These are phyloP conservation scores for Aspergillus incahuasiensis DNA, from an alignment of 495 filamentous ascomycete species.

Conservation along the genomic window DNA sequence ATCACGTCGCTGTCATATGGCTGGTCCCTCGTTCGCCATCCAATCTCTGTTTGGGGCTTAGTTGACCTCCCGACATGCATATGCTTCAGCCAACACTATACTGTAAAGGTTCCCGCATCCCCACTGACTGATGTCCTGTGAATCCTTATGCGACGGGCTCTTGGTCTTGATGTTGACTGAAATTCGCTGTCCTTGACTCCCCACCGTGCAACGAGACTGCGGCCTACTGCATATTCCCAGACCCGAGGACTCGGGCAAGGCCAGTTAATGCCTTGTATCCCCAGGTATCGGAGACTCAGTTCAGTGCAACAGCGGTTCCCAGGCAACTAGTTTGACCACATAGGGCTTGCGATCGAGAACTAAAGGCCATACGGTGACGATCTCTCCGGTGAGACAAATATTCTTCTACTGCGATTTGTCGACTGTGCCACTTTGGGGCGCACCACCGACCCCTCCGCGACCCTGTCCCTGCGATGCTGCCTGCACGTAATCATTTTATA, in stretches of 20 bases:
- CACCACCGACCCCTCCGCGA: constrained; percentile 19
- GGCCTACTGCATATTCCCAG: neutral
- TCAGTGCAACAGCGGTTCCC: neutral
- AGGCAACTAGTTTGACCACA: neutral
- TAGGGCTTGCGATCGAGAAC: neutral
- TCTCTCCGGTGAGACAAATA: neutral
- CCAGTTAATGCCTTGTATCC: neutral
- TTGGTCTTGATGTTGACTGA: neutral
- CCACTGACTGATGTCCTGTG: neutral
- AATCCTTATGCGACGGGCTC: neutral
- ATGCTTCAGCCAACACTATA: neutral
- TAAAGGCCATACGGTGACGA: neutral
- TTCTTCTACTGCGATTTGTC: constrained; percentile 5
- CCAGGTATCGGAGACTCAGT: neutral
- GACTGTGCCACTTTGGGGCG: constrained; percentile 16
- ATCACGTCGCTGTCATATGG: neutral
- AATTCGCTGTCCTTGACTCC: neutral
- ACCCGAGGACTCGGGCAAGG: no score
- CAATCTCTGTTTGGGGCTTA: neutral
- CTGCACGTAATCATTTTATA: constrained; percentile 15
- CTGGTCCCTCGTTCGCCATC: neutral
- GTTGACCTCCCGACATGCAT: neutral
- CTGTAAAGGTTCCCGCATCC: neutral
- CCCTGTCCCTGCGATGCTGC: constrained; percentile 1
- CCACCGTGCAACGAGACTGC: neutral